Base-by-base conservation (phyloP, 345 rosid genomes). In the Aquilaria yunnanensis region DNA sequence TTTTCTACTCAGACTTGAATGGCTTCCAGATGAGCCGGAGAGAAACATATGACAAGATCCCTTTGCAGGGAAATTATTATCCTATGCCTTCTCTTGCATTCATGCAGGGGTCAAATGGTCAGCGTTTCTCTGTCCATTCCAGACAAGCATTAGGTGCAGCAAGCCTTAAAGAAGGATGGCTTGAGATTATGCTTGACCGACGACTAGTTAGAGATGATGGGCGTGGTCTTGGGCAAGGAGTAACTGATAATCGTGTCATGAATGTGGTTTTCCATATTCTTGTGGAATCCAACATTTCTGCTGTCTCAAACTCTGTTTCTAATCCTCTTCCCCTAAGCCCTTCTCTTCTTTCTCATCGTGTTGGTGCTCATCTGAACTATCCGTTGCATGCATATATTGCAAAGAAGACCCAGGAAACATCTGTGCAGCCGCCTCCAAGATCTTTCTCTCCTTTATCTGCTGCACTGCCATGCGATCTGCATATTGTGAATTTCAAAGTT, bases 11-110 rank as follows among this genome's bases (percentile, higher is more conserved):
- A 6, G 99, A 94, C 75, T 79, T 94, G 62, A 94, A 94, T 79
- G 99, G 97, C 59, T 94, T 94, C 74, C 99, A 91, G 82, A 85
- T 88, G 99, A 88, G 96, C 70, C 79, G 99, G 70, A 84, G 99
- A 72, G 96, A 94, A 77, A 84, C 92, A 47, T 94, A 91, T 64
- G 79, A 84, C 70, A 94, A 94, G 88, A 94, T 94, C 70, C 99
- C 99, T 0, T 75, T 94, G 75, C 96, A 91, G 78, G 99, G 99
- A 64, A 94, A 91, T 74, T 91, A 88, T 78, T 94, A 94, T 73
- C 99, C 99, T 1, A 94, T 94, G 96, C 97, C 99, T 37, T 79
- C 97, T 41, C 90, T 91, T 2, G 91, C 96, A 32, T 94, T 91
- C 78, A 72, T 94, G 66, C 96, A 87, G 73, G 97, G 97, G 65